Conservation (phyloP, 2,329 filamentous ascomycete genomes). For the Delphinella strobiligena region DNA sequence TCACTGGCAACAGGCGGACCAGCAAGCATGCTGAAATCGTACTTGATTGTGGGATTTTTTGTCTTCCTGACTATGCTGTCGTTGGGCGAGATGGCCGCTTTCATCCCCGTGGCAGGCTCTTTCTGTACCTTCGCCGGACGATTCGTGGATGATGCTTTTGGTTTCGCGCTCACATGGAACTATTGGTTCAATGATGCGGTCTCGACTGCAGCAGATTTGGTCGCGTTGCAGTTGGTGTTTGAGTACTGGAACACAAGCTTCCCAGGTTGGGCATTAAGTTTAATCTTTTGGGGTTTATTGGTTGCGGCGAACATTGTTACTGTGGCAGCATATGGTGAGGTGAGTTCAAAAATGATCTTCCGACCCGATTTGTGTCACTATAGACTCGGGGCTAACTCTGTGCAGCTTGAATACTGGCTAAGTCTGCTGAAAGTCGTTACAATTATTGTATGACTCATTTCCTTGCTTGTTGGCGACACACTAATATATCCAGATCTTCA, state of each 20-base stretch:
- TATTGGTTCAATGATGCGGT: slow-evolving; percentile 61
- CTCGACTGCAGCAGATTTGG: slow-evolving; percentile 47
- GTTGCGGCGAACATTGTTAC: slow-evolving; percentile 42
- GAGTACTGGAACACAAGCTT: slow-evolving; percentile 52
- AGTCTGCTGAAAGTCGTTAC: slow-evolving; percentile 42
- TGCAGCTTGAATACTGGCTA: slow-evolving; percentile 45
- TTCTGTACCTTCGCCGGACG: slow-evolving; percentile 60
- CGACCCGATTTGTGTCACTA: background rate
- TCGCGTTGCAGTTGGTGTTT: slow-evolving; percentile 46
- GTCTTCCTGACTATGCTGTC: slow-evolving; percentile 59
- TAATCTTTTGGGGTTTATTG: slow-evolving; percentile 48
- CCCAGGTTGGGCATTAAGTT: slow-evolving; percentile 49
- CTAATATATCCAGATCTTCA: too few species aligned
- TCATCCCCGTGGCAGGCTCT: slow-evolving; percentile 59
- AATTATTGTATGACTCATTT: too few species aligned
- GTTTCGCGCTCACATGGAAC: slow-evolving; percentile 58
- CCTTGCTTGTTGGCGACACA: too few species aligned
- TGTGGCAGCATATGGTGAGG: slow-evolving; percentile 43
- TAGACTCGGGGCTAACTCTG: background rate
- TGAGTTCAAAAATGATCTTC: slow-evolving; percentile 14
- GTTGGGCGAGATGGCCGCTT: slow-evolving; percentile 60
- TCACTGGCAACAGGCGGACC: slow-evolving; percentile 59
- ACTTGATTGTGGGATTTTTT: slow-evolving; percentile 58
- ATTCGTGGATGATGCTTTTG: slow-evolving; percentile 59
- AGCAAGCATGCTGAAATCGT: slow-evolving; percentile 60